Base-by-base conservation (phyloP, 495 filamentous ascomycete genomes). In the Aspergillus olivimuriae region DNA sequence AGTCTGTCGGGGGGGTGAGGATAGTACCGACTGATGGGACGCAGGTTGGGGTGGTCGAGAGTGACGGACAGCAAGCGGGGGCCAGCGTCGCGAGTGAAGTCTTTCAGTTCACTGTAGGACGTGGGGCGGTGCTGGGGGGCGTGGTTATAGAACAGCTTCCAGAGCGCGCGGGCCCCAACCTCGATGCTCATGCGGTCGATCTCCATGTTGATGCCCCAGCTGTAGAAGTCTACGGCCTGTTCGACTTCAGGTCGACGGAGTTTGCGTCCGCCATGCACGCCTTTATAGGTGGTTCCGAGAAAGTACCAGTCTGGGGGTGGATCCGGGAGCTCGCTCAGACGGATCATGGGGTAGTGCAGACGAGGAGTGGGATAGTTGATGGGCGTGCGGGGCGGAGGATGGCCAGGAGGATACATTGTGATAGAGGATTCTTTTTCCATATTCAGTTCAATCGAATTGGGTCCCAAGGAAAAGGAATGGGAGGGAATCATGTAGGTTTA, bases 11-110 rank as follows among this genome's bases (percentile, higher is more conserved):
- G 50, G 26, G 31, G 18, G 6, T 28, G 10, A 12, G 53, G 50
- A 37, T 59, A 62, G 33, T 50, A 46, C 20, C 56, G 43, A 33
- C 62, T 66, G 28, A 66, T 41, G 16, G 62, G 64, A n/a, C 39
- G 16, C 9, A 51, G 35, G 4, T 44, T 24, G 3, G 35, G 43
- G 17, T 21, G 14, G 19, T 56, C 9, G 12, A 44, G 28, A 6
- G 53, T 47, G 21, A 44, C 58, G 41, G 49, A 48, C 31, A 71
- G 39, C 6, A 68, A 44, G 10, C 68, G 56, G 38, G 68, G 65
- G 0, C 68, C 68, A 34, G 55, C 55, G 47, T 71, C 68, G 15
- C 62, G 53, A 2, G 35, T 34, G 2, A 57, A 15, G 18, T 60
- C 50, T 14, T 39, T 33, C 1, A 66, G 5, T 6, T 63, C 55